Percentiles rank a stretch among this genome's conserved stretches.
Conservation (phyloP, 208 protist species). For the Strigomonas culicis region DNA sequence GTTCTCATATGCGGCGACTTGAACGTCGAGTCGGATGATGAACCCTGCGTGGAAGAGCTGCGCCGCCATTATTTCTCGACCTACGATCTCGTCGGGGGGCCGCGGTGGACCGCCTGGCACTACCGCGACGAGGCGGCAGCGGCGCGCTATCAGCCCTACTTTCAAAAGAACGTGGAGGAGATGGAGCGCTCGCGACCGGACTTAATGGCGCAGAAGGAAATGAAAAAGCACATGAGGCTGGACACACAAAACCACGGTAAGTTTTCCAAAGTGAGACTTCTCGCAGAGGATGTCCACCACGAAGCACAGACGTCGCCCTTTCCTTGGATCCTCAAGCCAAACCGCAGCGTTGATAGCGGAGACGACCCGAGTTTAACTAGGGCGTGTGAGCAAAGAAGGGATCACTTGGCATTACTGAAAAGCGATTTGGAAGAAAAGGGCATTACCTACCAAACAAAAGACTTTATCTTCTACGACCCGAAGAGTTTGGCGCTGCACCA, state of each 20-base stretch:
- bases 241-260: conserved; percentile 26
- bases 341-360: not conserved
- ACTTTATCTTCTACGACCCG: conserved; percentile 86
- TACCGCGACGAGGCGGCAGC: conserved; percentile 28
- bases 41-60: conserved; percentile 66
- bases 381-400: not conserved
- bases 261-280: conserved; percentile 24
- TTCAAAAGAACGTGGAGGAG: conserved; percentile 31
- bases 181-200: conserved; percentile 26
- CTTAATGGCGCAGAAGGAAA: conserved; percentile 37
- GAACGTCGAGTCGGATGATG: conserved; percentile 73
- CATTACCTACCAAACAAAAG: conserved; percentile 61
- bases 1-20: conserved; percentile 71
- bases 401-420: conserved; percentile 35
- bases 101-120: conserved; percentile 80
- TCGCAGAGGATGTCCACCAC: conserved; percentile 20
- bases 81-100: conserved; percentile 79
- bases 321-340: not conserved
- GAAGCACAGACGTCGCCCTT: conserved; percentile 2
- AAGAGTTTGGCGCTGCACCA: conserved; percentile 64
- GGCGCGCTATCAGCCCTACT: conserved; percentile 35
- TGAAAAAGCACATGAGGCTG: conserved; percentile 20
- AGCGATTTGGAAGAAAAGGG: conserved; percentile 27
- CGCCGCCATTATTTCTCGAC: conserved; percentile 70
- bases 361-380: not conserved